These are phyloP conservation scores for Westerdykella aurantiaca DNA, from an alignment of 2,329 filamentous ascomycete genomes.

Conservation along the genomic window DNA sequence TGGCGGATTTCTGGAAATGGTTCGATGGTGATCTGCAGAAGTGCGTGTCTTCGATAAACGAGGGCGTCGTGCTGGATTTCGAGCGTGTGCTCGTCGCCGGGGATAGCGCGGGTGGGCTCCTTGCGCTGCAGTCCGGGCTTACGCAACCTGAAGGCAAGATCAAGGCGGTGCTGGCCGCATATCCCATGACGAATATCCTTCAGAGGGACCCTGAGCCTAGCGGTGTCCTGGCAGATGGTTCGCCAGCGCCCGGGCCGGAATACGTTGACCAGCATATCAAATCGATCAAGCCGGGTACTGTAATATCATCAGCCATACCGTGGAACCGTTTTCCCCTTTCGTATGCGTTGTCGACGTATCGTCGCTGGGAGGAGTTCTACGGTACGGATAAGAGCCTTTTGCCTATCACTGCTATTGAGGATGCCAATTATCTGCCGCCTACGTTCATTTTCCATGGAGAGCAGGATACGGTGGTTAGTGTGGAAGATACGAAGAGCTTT, in stretches of 20 bases:
- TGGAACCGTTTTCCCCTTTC: conserved; percentile 14
- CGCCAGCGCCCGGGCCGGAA: conserved; percentile 7
- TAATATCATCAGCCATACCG: conserved; percentile 16
- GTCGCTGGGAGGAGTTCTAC: conserved; percentile 23
- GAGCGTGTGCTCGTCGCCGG: conserved; percentile 26
- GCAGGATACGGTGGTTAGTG: conserved; percentile 22
- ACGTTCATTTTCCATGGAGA: conserved; percentile 30
- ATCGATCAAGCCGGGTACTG: conserved; percentile 10
- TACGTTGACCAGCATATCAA: conserved; percentile 21
- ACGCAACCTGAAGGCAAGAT: conserved; percentile 15
- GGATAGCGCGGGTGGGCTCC: conserved; percentile 38
- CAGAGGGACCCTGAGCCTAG: neutral
- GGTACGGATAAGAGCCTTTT: conserved; percentile 19
- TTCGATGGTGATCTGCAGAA: conserved; percentile 41
- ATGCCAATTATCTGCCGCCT: conserved; percentile 21
- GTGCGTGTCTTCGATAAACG: conserved; percentile 45
- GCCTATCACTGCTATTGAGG: conserved; percentile 22
- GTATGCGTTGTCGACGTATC: conserved; percentile 15
- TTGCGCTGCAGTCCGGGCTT: conserved; percentile 30
- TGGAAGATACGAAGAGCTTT: conserved; percentile 23
- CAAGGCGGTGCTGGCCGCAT: conserved; percentile 21
- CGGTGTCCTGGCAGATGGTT: conserved; percentile 1
- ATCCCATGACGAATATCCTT: conserved; percentile 25
- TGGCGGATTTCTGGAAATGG: conserved; percentile 48
- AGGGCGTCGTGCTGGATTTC: conserved; percentile 19